Percentiles rank a stretch among this genome's conserved stretches.
phyloP scores from a whole-genome alignment of 257 asterid species.

The Eucommia ulmoides region DNA sequence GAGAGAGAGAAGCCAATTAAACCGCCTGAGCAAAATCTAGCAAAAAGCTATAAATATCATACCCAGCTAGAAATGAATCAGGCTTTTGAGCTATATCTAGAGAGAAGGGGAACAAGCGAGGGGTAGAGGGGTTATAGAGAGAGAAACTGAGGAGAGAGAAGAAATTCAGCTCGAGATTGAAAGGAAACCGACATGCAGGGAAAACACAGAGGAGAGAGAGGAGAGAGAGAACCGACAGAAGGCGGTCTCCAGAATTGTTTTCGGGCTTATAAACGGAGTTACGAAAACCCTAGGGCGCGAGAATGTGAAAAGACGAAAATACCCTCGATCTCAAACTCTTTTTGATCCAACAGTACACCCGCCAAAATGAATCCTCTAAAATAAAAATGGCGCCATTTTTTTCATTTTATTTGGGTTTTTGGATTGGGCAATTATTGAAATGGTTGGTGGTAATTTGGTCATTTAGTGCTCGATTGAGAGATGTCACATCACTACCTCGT shows the following conservation, averaged over 20 bases:
- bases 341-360: too few species aligned
- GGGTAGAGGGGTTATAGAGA: constrained; percentile 1
- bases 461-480: too few species aligned
- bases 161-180: constrained; percentile 13
- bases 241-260: constrained; percentile 15
- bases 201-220: neutral
- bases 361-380: too few species aligned
- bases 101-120: neutral
- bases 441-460: too few species aligned
- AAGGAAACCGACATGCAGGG: constrained; percentile 18
- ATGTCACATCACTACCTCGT: too few species aligned
- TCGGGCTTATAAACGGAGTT: constrained; percentile 26
- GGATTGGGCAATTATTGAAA: too few species aligned
- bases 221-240: constrained; percentile 40
- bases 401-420: too few species aligned
- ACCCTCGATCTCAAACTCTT: constrained; percentile 10
- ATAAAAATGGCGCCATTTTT: too few species aligned
- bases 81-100: neutral
- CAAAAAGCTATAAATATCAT: neutral
- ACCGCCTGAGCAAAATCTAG: neutral
- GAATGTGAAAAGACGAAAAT: constrained; percentile 33
- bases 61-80: neutral
- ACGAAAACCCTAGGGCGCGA: constrained; percentile 75
- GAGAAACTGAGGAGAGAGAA: constrained; percentile 20
- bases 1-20: neutral